Percentiles rank a stretch among this genome's conserved stretches.
Evolutionary conservation across 2,329 filamentous ascomycete genomes (phyloP).

Genomic region (Clonostachys chloroleuca): DNA sequence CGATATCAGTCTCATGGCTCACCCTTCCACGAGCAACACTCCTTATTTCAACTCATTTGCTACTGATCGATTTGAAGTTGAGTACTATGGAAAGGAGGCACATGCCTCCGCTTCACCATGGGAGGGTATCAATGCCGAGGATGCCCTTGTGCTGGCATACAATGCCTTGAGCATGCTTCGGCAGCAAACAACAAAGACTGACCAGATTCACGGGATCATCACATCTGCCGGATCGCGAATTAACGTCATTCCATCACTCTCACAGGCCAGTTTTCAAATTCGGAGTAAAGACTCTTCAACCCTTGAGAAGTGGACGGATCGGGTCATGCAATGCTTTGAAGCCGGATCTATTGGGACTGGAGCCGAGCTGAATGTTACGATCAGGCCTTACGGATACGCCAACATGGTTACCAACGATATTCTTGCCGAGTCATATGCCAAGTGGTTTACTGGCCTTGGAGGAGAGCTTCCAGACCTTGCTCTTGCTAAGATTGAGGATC

Average conservation of each 20-base stretch:
- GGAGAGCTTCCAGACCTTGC: constrained; percentile 13
- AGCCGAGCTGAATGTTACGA: constrained; percentile 26
- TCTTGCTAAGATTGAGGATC: constrained; percentile 14
- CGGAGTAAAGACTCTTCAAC: constrained; percentile 36
- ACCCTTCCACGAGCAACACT: not conserved
- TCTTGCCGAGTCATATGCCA: constrained; percentile 12
- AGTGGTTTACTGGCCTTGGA: constrained; percentile 12
- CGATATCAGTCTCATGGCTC: constrained; percentile 4
- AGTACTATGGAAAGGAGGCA: constrained; percentile 35
- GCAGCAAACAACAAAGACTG: constrained; percentile 41
- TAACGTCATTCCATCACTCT: constrained; percentile 32
- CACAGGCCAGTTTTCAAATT: constrained; percentile 53
- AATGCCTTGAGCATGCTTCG: constrained; percentile 37
- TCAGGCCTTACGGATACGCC: constrained; percentile 18
- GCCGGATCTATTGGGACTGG: constrained; percentile 19
- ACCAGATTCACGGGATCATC: constrained; percentile 46
- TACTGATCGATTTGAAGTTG: constrained; percentile 8
- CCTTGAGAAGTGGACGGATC: constrained; percentile 11
- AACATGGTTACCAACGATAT: constrained; percentile 21
- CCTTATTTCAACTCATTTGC: constrained; percentile 7
- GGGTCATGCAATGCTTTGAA: constrained; percentile 16
- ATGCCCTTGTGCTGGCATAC: constrained; percentile 36
- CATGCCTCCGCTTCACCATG: constrained; percentile 43
- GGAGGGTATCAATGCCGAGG: constrained; percentile 45
- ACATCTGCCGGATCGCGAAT: constrained; percentile 24